Conservation (phyloP, 495 filamentous ascomycete genomes). For the Penicillium nucicola region DNA sequence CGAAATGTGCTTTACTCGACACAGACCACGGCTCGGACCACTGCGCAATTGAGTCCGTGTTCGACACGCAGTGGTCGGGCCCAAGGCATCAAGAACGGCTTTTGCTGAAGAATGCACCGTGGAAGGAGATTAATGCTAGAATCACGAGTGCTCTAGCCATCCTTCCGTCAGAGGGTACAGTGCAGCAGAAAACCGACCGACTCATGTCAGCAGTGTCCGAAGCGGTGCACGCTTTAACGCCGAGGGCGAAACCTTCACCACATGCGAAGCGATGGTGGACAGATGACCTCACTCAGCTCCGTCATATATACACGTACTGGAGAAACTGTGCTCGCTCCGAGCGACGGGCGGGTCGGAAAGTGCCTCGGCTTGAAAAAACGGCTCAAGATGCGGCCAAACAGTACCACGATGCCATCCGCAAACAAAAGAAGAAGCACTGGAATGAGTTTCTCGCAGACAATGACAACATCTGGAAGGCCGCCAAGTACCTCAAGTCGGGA, state of each 20-base stretch:
- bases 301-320: too few species aligned
- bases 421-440: too few species aligned
- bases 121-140: conserved; percentile 24
- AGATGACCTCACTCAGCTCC: conserved; percentile 18
- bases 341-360: too few species aligned
- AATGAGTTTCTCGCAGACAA: too few species aligned
- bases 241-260: too few species aligned
- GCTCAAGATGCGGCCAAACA: too few species aligned
- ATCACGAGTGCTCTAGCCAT: conserved; percentile 7
- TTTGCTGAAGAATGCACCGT: conserved; percentile 28
- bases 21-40: conserved; percentile 36
- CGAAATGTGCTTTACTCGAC: conserved; percentile 23
- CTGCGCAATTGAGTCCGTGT: conserved; percentile 26
- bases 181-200: conserved; percentile 20
- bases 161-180: conserved; percentile 14
- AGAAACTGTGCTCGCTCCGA: conserved; percentile 13
- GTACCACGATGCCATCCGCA: too few species aligned
- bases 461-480: too few species aligned
- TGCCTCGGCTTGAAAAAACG: too few species aligned
- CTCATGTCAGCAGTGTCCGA: conserved; percentile 11
- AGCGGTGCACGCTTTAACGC: too few species aligned
- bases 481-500: too few species aligned
- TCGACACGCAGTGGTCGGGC: conserved; percentile 15
- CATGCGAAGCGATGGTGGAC: neutral
- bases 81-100: conserved; percentile 17